Percentiles rank a stretch among this genome's conserved stretches.
Conservation (phyloP, 306 rosid species). For the Ormosia semicastrata region DNA sequence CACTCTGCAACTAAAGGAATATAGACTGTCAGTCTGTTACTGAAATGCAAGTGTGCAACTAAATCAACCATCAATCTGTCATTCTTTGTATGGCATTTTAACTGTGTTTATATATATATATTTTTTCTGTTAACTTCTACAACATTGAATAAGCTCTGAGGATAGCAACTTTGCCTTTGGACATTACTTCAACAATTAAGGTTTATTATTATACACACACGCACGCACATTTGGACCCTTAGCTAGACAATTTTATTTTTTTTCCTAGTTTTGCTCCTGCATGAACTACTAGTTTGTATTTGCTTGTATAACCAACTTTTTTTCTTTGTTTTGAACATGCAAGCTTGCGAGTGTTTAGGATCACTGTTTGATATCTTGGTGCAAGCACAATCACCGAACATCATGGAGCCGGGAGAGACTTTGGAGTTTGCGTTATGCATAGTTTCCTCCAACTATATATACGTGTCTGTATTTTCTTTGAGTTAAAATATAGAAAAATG, state of each 20-base stretch:
- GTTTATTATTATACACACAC: not conserved
- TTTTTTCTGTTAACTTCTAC: too few species aligned
- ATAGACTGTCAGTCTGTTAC: too few species aligned
- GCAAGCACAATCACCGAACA: not conserved
- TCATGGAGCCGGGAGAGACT: not conserved
- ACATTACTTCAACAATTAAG: not conserved
- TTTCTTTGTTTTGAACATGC: not conserved
- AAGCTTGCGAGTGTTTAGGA: conserved; percentile 23
- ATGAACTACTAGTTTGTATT: not conserved
- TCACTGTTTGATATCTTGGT: not conserved
- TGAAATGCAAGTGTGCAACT: too few species aligned
- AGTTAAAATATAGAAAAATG: too few species aligned
- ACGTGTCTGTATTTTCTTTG: not conserved
- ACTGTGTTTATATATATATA: too few species aligned
- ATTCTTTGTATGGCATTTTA: too few species aligned
- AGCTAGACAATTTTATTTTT: not conserved
- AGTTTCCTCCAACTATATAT: not conserved
- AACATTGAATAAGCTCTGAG: not conserved
- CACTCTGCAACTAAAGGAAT: too few species aligned
- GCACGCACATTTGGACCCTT: not conserved
- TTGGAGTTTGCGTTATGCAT: not conserved
- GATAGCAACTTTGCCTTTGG: not conserved
- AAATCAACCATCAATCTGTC: too few species aligned
- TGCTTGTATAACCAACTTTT: not conserved
- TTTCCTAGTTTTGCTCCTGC: not conserved